Evolutionary conservation across 805 yeast species (phyloP), one percentile per base, ranked within the genome.

Genomic region (Barnettozyma californica): DNA sequence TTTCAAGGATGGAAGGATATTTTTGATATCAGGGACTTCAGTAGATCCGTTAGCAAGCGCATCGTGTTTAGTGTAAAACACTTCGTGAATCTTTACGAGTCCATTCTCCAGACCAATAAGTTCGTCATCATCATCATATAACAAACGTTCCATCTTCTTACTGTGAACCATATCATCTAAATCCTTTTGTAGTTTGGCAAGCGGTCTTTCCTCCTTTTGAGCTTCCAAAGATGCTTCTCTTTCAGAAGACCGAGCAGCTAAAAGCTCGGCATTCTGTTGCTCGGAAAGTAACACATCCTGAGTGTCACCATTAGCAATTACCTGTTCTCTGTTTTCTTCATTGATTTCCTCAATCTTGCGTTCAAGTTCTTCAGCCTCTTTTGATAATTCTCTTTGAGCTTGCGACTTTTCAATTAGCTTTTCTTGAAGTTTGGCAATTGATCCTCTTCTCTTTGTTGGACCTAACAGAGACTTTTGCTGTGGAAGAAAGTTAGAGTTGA

Each of bases 401-500:
- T 29, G 31, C 5, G 46, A 47, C 25, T 59, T 53, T n/a, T 61
- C 53, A 19, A 61, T 55, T 14, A 69, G 35, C 43, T 69, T 64
- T 25, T 78, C 80, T 55, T 82, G 85, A 37, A 83, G 59, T 42
- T 71, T 71, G 6, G 77, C 85, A 41, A 83, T 74, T 0, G 83
- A 73, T 49, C 74, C 77, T 36, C 85, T 62, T 57, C 79, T 73
- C 54, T 80, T 82, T 1, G 83, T 74, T 7, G 94, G 91, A 1
- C 87, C 87, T 31, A 75, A 47, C 19, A 74, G 46, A 9, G 69
- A 68, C 54, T 74, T 81, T 53, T 89, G 87, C 59, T 87, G 83
- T 0, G 99, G 98, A 48, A 94, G 69, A 61, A 90, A 90, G 55
- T 89, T 84, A 19, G 96, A 88, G 61, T 94, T 94, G 61, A 94